phyloP scores from a whole-genome alignment of 495 filamentous ascomycete species.

The Hypoxylon fragiforme region DNA sequence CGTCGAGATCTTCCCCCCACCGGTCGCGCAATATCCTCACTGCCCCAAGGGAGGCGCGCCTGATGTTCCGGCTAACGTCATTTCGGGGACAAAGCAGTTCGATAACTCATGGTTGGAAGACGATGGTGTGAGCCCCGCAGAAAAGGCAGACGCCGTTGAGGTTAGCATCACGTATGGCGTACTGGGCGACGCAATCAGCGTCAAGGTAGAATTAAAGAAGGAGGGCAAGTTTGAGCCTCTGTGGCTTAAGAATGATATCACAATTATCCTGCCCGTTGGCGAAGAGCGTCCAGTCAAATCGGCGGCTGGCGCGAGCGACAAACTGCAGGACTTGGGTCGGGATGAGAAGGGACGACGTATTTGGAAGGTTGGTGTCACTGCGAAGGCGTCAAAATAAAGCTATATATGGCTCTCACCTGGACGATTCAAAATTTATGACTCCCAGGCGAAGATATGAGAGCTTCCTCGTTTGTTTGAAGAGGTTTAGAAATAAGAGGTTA shows the following conservation, averaged over 20 bases:
- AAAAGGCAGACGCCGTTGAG: slow-evolving; percentile 48
- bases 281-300: slow-evolving; percentile 52
- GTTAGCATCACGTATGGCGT: slow-evolving; percentile 51
- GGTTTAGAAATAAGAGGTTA: no score
- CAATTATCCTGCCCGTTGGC: slow-evolving; percentile 55
- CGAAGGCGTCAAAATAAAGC: slow-evolving; percentile 6
- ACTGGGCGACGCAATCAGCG: slow-evolving; percentile 40
- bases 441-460: no score
- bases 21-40: slow-evolving; percentile 29
- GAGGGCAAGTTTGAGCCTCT: slow-evolving; percentile 49
- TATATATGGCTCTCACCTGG: no score
- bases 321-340: slow-evolving; percentile 25
- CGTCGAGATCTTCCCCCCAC: slow-evolving; percentile 66
- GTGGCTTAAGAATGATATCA: slow-evolving; percentile 53
- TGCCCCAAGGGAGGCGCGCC: slow-evolving; percentile 10
- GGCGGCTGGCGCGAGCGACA: slow-evolving; percentile 27
- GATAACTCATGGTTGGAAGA: slow-evolving; percentile 63
- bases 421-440: no score
- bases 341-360: slow-evolving; percentile 29
- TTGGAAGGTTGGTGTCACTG: slow-evolving; percentile 25
- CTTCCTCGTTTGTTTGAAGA: no score
- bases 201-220: slow-evolving; percentile 46
- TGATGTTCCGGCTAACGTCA: background rate
- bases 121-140: slow-evolving; percentile 58
- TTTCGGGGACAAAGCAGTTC: slow-evolving; percentile 45